These are phyloP conservation scores for Paecilomyces sp. DNA, from an alignment of 2,329 filamentous ascomycete genomes.

Conservation along the genomic window DNA sequence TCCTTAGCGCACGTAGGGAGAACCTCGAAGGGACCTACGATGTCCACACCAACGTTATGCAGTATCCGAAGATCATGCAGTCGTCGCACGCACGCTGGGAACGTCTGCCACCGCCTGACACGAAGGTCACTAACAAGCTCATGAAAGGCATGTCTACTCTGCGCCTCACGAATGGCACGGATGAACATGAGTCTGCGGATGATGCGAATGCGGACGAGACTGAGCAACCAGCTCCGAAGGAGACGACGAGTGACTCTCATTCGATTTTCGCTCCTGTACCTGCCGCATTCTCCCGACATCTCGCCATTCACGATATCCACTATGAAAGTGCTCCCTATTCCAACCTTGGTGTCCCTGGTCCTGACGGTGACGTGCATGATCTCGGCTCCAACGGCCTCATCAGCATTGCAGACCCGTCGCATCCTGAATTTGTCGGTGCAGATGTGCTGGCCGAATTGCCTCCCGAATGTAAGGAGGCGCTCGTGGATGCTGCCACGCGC, in stretches of 20 bases:
- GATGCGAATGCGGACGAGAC: slow-evolving; percentile 7
- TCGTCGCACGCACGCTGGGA: slow-evolving; percentile 81
- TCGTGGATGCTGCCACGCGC: slow-evolving; percentile 57
- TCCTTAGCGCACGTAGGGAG: slow-evolving; percentile 60
- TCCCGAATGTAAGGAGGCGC: slow-evolving; percentile 58
- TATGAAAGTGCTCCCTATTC: slow-evolving; percentile 53
- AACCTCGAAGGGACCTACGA: slow-evolving; percentile 80
- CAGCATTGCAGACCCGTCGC: slow-evolving; percentile 23
- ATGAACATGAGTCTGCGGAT: slow-evolving; percentile 10
- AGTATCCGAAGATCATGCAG: slow-evolving; percentile 82
- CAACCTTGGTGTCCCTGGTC: slow-evolving; percentile 53
- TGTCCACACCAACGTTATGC: slow-evolving; percentile 85
- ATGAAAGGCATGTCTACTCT: slow-evolving; percentile 27
- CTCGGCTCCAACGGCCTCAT: slow-evolving; percentile 37
- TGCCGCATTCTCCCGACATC: slow-evolving; percentile 54
- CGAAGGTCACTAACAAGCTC: slow-evolving; percentile 18
- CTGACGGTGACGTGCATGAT: slow-evolving; percentile 30
- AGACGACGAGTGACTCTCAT: slow-evolving; percentile 3
- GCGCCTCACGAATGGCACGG: slow-evolving; percentile 24
- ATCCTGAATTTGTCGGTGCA: slow-evolving; percentile 30
- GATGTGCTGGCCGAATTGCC: slow-evolving; percentile 39
- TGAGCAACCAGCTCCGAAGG: slow-evolving; percentile 5
- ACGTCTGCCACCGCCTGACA: slow-evolving; percentile 49
- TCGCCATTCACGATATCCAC: slow-evolving; percentile 55
- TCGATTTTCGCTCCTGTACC: slow-evolving; percentile 49